Conservation (phyloP, 208 protist species). For the Leishmania lainsoni region DNA sequence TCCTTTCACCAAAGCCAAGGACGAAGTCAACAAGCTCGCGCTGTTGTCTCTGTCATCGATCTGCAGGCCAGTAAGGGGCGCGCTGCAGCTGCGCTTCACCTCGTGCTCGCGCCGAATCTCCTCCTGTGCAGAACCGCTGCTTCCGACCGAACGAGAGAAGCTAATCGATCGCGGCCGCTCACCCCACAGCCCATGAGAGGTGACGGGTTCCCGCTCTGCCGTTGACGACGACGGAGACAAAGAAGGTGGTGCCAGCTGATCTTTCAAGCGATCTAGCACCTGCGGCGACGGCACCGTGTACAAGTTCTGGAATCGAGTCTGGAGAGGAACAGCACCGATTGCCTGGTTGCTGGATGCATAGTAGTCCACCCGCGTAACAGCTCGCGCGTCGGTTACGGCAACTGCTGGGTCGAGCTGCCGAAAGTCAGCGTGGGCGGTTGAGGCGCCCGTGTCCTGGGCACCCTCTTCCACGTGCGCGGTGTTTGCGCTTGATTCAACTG, state of each 20-base stretch:
- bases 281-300: slow-evolving; percentile 20
- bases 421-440: background rate
- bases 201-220: background rate
- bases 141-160: background rate
- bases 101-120: slow-evolving; percentile 20
- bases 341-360: slow-evolving; percentile 27
- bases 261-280: slow-evolving; percentile 10
- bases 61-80: background rate
- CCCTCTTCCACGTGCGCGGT: background rate
- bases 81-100: background rate
- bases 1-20: background rate
- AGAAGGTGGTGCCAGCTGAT: background rate
- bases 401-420: background rate
- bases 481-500: background rate
- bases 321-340: slow-evolving; percentile 9
- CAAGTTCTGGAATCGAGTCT: slow-evolving; percentile 21
- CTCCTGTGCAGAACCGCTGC: slow-evolving; percentile 12
- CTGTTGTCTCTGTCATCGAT: background rate
- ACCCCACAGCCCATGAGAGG: slow-evolving; percentile 12
- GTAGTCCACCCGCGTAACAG: slow-evolving; percentile 8
- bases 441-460: background rate
- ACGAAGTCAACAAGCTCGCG: background rate
- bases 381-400: background rate
- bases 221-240: background rate
- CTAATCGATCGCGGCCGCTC: background rate